A percentile compares a stretch with the other conserved stretches of the same genome.
Conservation (phyloP, 306 rosid genomes). For the Pyrus bretschneideri region DNA sequence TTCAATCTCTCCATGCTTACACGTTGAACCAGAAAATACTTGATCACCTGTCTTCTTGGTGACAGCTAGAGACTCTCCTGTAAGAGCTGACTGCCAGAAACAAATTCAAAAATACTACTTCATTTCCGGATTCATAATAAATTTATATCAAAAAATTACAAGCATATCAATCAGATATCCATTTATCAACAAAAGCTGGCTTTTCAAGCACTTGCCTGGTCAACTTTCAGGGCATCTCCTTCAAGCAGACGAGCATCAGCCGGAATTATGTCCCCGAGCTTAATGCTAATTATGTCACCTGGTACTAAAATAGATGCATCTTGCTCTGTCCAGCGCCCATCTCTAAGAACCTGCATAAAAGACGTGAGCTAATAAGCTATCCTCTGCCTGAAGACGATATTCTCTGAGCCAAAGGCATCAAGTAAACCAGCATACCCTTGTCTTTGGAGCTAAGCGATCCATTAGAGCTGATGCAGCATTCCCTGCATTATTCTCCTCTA, state of each 20-base stretch:
- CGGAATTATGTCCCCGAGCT: conserved; percentile 81
- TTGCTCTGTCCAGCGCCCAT: conserved; percentile 79
- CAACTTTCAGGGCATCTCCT: conserved; percentile 80
- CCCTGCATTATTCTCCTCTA: conserved; percentile 86
- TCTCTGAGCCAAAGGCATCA: conserved; percentile 4
- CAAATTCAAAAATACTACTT: conserved; percentile 17
- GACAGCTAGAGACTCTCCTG: conserved; percentile 84
- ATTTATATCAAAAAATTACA: conserved; percentile 1
- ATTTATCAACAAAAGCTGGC: not conserved
- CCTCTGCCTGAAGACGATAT: not conserved
- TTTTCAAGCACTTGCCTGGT: conserved; percentile 53
- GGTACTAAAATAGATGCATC: conserved; percentile 79
- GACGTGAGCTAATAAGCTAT: not conserved
- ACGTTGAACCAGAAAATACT: conserved; percentile 78
- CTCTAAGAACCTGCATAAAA: conserved; percentile 66
- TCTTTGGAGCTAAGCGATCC: conserved; percentile 82
- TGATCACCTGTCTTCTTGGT: conserved; percentile 72
- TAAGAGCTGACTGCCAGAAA: conserved; percentile 73
- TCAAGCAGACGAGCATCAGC: conserved; percentile 91
- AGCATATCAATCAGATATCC: not conserved
- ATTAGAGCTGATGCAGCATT: conserved; percentile 79
- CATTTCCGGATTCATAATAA: not conserved
- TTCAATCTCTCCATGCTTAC: conserved; percentile 87
- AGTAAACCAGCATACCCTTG: conserved; percentile 37
- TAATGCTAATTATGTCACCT: conserved; percentile 81